A percentile compares a stretch with the other conserved stretches of the same genome.
Conservation (phyloP, 768 basidiomycete species). For the Postia placenta region DNA sequence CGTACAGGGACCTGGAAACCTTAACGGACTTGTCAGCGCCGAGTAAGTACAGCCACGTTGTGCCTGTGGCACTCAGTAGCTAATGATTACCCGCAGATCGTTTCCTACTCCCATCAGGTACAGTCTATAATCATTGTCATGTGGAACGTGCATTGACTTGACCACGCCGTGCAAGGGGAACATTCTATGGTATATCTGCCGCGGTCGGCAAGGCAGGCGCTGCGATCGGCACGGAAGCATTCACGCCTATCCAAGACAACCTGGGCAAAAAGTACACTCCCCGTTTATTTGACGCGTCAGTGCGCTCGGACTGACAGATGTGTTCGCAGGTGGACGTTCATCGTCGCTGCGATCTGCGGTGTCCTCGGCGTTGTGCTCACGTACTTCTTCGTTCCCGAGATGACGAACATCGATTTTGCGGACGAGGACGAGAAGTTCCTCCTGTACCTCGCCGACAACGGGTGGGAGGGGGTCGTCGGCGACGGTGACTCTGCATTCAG, state of each 20-base stretch:
- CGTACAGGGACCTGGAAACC: slow-evolving; percentile 60
- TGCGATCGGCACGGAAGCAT: slow-evolving; percentile 62
- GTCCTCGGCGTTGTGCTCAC: slow-evolving; percentile 56
- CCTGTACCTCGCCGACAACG: slow-evolving; percentile 52
- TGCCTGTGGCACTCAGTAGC: neutral
- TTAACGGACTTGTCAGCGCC: slow-evolving; percentile 60
- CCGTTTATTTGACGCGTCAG: too few species aligned
- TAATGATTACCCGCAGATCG: neutral
- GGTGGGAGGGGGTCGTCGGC: slow-evolving; percentile 61
- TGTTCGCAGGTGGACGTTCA: slow-evolving; percentile 63
- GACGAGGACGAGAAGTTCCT: too few species aligned
- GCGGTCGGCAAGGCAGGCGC: slow-evolving; percentile 69
- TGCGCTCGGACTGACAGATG: slow-evolving; percentile 24
- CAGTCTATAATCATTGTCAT: slow-evolving; percentile 2
- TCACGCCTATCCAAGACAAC: slow-evolving; percentile 70
- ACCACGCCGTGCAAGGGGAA: slow-evolving; percentile 53
- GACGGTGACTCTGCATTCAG: too few species aligned
- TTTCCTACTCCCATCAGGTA: slow-evolving; percentile 3
- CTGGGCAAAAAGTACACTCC: too few species aligned
- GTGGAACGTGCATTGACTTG: too few species aligned
- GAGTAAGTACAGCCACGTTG: slow-evolving; percentile 58
- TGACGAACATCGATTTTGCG: slow-evolving; percentile 60
- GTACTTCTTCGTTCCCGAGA: slow-evolving; percentile 62
- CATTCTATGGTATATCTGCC: slow-evolving; percentile 64
- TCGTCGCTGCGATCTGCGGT: slow-evolving; percentile 62